phyloP scores from a whole-genome alignment of 1,284 basidiomycete genomes.

The Puccinia hordei region DNA sequence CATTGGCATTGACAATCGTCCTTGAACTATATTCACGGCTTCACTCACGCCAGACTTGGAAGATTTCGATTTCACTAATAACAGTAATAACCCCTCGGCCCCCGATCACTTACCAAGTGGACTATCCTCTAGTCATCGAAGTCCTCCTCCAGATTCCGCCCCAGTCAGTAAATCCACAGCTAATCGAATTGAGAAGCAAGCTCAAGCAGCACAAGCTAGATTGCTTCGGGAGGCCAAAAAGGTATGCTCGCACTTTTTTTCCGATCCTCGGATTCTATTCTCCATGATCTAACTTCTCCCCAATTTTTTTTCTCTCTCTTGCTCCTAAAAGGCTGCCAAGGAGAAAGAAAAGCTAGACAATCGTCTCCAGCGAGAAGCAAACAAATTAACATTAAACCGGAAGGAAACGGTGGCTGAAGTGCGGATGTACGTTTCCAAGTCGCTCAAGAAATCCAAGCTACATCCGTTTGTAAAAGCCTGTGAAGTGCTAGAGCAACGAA shows the following conservation, averaged over 20 bases:
- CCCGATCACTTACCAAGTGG: background rate
- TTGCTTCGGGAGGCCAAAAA: constrained; percentile 37
- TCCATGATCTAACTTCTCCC: background rate
- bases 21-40: background rate
- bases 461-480: constrained; percentile 26
- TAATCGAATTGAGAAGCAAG: constrained; percentile 27
- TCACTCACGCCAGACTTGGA: background rate
- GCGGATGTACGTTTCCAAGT: constrained; percentile 14
- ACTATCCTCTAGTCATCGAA: background rate
- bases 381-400: constrained; percentile 27
- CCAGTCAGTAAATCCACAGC: background rate
- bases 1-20: background rate
- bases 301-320: background rate
- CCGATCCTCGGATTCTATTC: background rate
- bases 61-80: background rate
- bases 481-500: constrained; percentile 24
- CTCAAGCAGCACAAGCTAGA: constrained; percentile 31
- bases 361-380: constrained; percentile 16
- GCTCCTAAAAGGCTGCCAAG: constrained; percentile 22
- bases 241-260: background rate
- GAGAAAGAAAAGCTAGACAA: constrained; percentile 18
- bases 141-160: background rate
- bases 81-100: background rate
- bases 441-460: constrained; percentile 11
- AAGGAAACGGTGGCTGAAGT: constrained; percentile 38